These are phyloP conservation scores for Colletotrichum sp. DNA, from an alignment of 2,329 filamentous ascomycete species.

Conservation along the genomic window DNA sequence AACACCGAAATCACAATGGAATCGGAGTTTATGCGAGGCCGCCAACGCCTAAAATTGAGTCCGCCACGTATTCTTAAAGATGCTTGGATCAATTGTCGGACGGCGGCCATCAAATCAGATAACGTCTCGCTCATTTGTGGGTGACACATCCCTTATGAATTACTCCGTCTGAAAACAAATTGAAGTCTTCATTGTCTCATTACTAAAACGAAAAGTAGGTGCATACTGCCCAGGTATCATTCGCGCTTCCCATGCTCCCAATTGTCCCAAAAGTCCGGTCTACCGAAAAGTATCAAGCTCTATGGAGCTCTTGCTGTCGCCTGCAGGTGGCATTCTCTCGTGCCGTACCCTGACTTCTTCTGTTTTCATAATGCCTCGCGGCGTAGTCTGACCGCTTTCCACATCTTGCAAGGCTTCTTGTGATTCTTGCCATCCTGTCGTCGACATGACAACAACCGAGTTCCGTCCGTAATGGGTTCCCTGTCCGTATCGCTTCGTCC, in stretches of 20 bases:
- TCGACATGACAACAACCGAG: slow-evolving; percentile 36
- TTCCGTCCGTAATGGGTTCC: slow-evolving; percentile 31
- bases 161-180: neutral
- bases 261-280: neutral
- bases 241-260: neutral
- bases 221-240: neutral
- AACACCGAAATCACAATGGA: neutral
- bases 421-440: slow-evolving; percentile 33
- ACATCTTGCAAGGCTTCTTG: slow-evolving; percentile 33
- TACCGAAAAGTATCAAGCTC: slow-evolving; percentile 13
- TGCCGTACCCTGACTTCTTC: slow-evolving; percentile 32
- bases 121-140: too few species aligned
- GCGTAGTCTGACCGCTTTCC: slow-evolving; percentile 1
- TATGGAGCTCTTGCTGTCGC: slow-evolving; percentile 17
- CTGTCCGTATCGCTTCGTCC: slow-evolving; percentile 23
- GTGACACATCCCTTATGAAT: too few species aligned
- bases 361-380: slow-evolving; percentile 32
- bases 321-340: slow-evolving; percentile 12
- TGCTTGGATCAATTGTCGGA: neutral
- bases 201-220: neutral
- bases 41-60: neutral
- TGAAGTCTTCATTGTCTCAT: neutral
- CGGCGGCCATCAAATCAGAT: too few species aligned
- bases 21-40: neutral
- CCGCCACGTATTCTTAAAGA: rapidly evolving